phyloP scores from a whole-genome alignment of 1,139 yeast genomes.

The Geotrichum histeridarum region DNA sequence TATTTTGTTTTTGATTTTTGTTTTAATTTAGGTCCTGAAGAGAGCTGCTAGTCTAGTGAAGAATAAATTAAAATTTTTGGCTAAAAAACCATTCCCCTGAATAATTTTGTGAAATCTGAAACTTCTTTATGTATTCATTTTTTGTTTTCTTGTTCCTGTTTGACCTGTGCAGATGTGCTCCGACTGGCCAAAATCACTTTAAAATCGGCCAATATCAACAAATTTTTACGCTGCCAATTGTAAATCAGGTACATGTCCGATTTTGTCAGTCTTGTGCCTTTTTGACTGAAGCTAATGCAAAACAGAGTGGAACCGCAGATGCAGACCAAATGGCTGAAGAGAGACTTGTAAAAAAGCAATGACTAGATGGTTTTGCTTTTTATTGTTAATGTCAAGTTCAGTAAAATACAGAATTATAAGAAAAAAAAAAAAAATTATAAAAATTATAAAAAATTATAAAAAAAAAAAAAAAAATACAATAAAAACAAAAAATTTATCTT shows the following conservation, averaged over 20 bases:
- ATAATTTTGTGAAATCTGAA: not conserved
- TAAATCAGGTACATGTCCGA: not conserved
- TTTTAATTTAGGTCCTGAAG: too few species aligned
- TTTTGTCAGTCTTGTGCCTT: not conserved
- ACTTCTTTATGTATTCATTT: not conserved
- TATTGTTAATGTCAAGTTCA: too few species aligned
- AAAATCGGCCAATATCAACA: too few species aligned
- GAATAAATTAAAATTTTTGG: not conserved
- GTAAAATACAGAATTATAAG: too few species aligned
- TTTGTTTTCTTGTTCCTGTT: not conserved
- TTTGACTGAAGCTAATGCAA: not conserved
- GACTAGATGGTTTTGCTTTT: too few species aligned
- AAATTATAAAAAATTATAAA: not conserved
- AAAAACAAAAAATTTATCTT: not conserved
- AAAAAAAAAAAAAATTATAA: too few species aligned
- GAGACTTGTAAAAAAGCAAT: too few species aligned
- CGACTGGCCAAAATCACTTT: too few species aligned
- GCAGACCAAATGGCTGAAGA: too few species aligned
- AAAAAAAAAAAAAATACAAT: not conserved
- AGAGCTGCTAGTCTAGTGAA: too few species aligned
- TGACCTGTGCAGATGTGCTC: not conserved
- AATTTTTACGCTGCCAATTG: too few species aligned
- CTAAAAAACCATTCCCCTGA: not conserved
- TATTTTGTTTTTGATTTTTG: too few species aligned
- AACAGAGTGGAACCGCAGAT: not conserved